Base-by-base conservation (phyloP, 2,329 filamentous ascomycete genomes). In the Fusarium setosum region DNA sequence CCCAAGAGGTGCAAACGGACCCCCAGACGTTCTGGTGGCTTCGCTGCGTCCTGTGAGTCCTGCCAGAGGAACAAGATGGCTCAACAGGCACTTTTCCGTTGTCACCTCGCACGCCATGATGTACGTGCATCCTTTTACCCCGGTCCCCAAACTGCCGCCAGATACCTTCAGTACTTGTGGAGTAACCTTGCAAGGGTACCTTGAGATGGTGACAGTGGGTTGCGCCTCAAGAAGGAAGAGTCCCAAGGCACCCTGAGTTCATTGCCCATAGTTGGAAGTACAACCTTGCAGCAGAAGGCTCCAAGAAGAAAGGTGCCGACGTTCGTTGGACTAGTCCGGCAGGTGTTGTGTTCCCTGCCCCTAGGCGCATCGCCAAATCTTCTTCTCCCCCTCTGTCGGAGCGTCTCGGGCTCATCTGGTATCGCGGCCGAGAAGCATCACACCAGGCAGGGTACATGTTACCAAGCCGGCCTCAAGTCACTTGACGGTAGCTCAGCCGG, bases 391-490 rank as follows among this genome's bases (percentile, higher is more conserved):
- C 57, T 51, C 40, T 66, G 41, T 49, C 55, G 59, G 56, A 60
- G 59, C 54, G 35, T 65, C 60, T 67, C 66, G 66, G 69, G 41
- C 65, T 54, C 68, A 70, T 70, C 48, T 64, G 34, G 63, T 59
- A 68, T 62, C 40, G 58, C 48, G 61, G 56, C 57, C 58, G 47
- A 65, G 50, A 59, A 60, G 56, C 61, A 71, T 71, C 61, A 45
- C 66, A 68, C 62, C 61, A 51, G 59, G 48, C 56, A 68, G 65
- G 59, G 59, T 55, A 70, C 66, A 70, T 62, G 54, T 63, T 70
- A 65, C 63, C 70, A 70, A 59, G 51, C 49, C 61, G 57, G 62
- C 45, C 48, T 59, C 68, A 65, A 69, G 63, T 69, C 64, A 72
- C 56, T 61, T 70, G 63, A 68, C 40, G 57, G 61, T 61, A 69